Conservation (phyloP, 1,139 yeast genomes). For the Meyerozyma smithsonii region DNA sequence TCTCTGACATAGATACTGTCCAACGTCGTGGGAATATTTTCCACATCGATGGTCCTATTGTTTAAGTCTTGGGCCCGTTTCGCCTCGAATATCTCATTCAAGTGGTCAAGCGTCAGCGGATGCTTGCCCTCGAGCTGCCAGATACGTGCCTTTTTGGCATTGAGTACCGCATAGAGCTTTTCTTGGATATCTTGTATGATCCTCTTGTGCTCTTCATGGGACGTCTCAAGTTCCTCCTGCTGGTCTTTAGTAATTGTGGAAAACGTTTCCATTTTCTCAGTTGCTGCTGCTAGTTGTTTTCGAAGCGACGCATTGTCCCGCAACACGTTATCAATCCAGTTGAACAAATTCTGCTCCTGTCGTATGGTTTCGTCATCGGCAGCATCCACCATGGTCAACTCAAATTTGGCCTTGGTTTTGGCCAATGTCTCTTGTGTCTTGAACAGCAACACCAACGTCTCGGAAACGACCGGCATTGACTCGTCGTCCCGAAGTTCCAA, state of each 20-base stretch:
- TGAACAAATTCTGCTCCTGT: conserved; percentile 19
- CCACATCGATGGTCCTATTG: conserved; percentile 15
- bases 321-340: conserved; percentile 24
- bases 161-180: conserved; percentile 33
- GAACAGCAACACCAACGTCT: background rate
- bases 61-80: conserved; percentile 17
- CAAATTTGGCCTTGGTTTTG: conserved; percentile 7
- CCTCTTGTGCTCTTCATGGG: conserved; percentile 20
- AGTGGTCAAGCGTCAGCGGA: conserved; percentile 11
- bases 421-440: background rate
- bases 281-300: conserved; percentile 4
- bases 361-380: conserved; percentile 7
- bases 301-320: conserved; percentile 14
- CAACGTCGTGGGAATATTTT: conserved; percentile 16
- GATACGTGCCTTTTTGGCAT: conserved; percentile 33
- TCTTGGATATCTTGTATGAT: conserved; percentile 31
- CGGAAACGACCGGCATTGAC: background rate
- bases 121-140: conserved; percentile 21
- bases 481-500: conserved; percentile 1
- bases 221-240: conserved; percentile 14
- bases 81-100: conserved; percentile 20
- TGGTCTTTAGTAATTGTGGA: conserved; percentile 12
- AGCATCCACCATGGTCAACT: conserved; percentile 14
- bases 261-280: conserved; percentile 7
- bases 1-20: conserved; percentile 6